A percentile compares a stretch with the other conserved stretches of the same genome.
Conservation (phyloP, 2,329 filamentous ascomycete genomes). For the Talaromyces sp. region DNA sequence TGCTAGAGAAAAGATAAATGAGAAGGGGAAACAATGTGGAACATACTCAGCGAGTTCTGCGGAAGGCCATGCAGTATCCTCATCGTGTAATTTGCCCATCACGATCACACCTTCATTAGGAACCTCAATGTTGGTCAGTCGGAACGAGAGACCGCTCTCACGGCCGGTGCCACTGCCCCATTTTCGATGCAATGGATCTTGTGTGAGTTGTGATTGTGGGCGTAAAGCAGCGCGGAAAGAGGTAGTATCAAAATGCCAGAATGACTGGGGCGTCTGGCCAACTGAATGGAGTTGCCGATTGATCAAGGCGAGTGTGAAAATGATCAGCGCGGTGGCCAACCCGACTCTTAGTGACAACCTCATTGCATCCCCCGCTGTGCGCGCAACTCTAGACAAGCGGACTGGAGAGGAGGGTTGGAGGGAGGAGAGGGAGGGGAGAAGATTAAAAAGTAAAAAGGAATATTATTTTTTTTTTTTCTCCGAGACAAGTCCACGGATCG, state of each 20-base stretch:
- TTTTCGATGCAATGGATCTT: constrained; percentile 21
- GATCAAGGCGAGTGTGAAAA: constrained; percentile 33
- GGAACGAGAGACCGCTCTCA: constrained; percentile 23
- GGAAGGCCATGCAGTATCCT: constrained; percentile 52
- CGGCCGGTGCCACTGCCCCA: constrained; percentile 20
- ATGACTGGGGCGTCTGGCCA: constrained; percentile 22
- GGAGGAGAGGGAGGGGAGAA: constrained; percentile 3
- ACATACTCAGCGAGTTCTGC: constrained; percentile 48
- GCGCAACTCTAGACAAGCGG: neutral
- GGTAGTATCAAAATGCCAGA: constrained; percentile 32
- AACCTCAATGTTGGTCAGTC: constrained; percentile 33
- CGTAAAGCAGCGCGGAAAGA: constrained; percentile 17
- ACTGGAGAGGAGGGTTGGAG: neutral
- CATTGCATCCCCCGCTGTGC: constrained; percentile 24
- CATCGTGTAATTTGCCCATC: constrained; percentile 46
- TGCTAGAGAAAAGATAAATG: neutral
- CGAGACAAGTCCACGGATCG: constrained; percentile 4
- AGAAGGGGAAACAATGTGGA: neutral
- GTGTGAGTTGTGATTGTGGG: constrained; percentile 6
- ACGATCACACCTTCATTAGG: constrained; percentile 46
- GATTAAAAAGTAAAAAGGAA: constrained; percentile 3
- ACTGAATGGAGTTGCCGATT: constrained; percentile 28
- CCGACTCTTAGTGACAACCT: constrained; percentile 31
- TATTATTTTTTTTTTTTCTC: constrained; percentile 2
- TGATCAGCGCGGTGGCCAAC: constrained; percentile 34